A percentile compares a stretch with the other conserved stretches of the same genome.
Conservation (phyloP, 73 alveolate genomes). For the Symbiodinium pilosum region DNA sequence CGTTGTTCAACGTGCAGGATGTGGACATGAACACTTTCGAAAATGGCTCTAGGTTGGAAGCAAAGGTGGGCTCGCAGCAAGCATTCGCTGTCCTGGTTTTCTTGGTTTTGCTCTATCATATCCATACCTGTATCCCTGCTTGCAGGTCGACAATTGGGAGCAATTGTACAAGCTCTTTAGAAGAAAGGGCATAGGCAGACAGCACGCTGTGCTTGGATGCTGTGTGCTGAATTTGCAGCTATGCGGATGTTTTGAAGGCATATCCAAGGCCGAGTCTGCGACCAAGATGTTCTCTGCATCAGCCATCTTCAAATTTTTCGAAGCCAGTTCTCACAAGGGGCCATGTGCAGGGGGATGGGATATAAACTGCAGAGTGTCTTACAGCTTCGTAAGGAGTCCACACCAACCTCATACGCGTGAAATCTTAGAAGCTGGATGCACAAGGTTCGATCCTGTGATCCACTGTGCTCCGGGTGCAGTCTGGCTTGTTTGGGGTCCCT, state of each 20-base stretch:
- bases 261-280: slow-evolving; percentile 76
- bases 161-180: slow-evolving; percentile 96
- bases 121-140: background rate
- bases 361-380: no score
- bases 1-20: slow-evolving; percentile 46
- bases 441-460: slow-evolving; percentile 96
- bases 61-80: slow-evolving; percentile 59
- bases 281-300: no score
- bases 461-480: slow-evolving; percentile 96
- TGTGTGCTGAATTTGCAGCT: background rate
- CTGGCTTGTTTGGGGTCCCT: background rate
- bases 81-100: background rate
- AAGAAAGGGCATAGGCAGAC: slow-evolving; percentile 96
- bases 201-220: background rate
- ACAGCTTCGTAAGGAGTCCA: no score
- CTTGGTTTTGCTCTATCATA: background rate
- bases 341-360: no score
- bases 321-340: background rate
- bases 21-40: slow-evolving; percentile 96
- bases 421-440: background rate
- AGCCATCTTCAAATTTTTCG: background rate
- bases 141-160: slow-evolving; percentile 96
- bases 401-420: no score
- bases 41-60: slow-evolving; percentile 96
- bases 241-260: slow-evolving; percentile 1